phyloP scores from a whole-genome alignment of 2,329 filamentous ascomycete genomes.

The Metarhizium anisopliae region DNA sequence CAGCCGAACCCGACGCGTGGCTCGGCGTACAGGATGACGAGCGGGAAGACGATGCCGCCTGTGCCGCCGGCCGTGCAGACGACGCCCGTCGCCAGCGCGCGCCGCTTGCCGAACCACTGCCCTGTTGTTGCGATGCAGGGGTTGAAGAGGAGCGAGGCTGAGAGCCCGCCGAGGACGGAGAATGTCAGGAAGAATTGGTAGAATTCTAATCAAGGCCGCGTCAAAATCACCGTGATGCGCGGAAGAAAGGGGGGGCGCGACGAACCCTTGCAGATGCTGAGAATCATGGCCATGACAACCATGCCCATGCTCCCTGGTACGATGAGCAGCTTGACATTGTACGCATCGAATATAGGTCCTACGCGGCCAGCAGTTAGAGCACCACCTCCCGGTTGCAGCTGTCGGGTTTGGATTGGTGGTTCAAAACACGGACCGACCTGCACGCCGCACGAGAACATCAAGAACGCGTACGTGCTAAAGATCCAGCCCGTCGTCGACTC shows the following conservation, averaged over 20 bases:
- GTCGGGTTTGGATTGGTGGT: neutral
- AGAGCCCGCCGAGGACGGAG: slow-evolving; percentile 56
- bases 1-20: slow-evolving; percentile 20
- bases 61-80: slow-evolving; percentile 56
- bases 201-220: slow-evolving; percentile 31
- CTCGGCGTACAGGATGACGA: slow-evolving; percentile 18
- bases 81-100: slow-evolving; percentile 60
- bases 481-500: slow-evolving; percentile 63
- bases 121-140: slow-evolving; percentile 57
- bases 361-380: too few relatives aligned
- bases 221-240: too few relatives aligned
- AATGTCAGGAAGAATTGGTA: slow-evolving; percentile 67
- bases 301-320: slow-evolving; percentile 47
- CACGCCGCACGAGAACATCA: slow-evolving; percentile 62
- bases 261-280: slow-evolving; percentile 15
- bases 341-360: slow-evolving; percentile 59
- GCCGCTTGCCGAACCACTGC: slow-evolving; percentile 57
- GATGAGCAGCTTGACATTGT: slow-evolving; percentile 52
- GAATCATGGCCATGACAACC: slow-evolving; percentile 46
- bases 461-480: slow-evolving; percentile 60
- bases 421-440: slow-evolving; percentile 40
- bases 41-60: slow-evolving; percentile 44
- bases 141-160: slow-evolving; percentile 60
- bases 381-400: too few relatives aligned
- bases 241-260: neutral